A percentile compares a stretch with the other conserved stretches of the same genome.
Conservation (phyloP, 768 basidiomycete species). For the Mycena chlorophos region DNA sequence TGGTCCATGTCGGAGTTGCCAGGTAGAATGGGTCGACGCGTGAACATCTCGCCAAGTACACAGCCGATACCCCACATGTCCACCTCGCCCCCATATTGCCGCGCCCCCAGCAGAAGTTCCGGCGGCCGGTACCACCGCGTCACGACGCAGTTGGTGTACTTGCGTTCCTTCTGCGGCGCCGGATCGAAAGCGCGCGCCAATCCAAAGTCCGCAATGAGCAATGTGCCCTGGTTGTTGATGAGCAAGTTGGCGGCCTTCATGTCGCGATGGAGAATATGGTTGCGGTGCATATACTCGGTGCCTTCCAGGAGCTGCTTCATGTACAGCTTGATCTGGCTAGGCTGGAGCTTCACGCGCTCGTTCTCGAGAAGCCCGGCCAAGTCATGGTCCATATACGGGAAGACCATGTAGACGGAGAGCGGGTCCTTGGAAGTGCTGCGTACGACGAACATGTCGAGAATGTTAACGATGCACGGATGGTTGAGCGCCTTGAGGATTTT, state of each 20-base stretch:
- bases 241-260: slow-evolving; percentile 99
- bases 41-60: slow-evolving; percentile 96
- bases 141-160: slow-evolving; percentile 95
- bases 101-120: slow-evolving; percentile 85
- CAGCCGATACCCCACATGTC: slow-evolving; percentile 99
- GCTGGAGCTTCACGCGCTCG: slow-evolving; percentile 77
- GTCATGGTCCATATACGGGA: slow-evolving; percentile 99
- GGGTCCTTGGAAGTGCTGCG: slow-evolving; percentile 70
- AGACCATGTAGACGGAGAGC: slow-evolving; percentile 95
- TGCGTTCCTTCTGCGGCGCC: slow-evolving; percentile 49
- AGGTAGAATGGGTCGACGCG: slow-evolving; percentile 79
- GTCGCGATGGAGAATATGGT: slow-evolving; percentile 95
- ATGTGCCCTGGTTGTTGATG: slow-evolving; percentile 80
- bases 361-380: slow-evolving; percentile 93
- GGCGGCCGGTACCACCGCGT: slow-evolving; percentile 95
- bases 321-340: slow-evolving; percentile 91
- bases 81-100: slow-evolving; percentile 89
- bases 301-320: slow-evolving; percentile 97
- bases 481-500: slow-evolving; percentile 90
- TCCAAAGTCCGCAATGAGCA: slow-evolving; percentile 94
- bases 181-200: slow-evolving; percentile 81
- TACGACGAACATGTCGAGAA: slow-evolving; percentile 91
- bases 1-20: slow-evolving; percentile 92
- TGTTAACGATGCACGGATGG: slow-evolving; percentile 83
- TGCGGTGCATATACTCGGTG: slow-evolving; percentile 92